These are phyloP conservation scores for Boletus nobilissimus DNA, from an alignment of 1,284 basidiomycete genomes.

Conservation along the genomic window DNA sequence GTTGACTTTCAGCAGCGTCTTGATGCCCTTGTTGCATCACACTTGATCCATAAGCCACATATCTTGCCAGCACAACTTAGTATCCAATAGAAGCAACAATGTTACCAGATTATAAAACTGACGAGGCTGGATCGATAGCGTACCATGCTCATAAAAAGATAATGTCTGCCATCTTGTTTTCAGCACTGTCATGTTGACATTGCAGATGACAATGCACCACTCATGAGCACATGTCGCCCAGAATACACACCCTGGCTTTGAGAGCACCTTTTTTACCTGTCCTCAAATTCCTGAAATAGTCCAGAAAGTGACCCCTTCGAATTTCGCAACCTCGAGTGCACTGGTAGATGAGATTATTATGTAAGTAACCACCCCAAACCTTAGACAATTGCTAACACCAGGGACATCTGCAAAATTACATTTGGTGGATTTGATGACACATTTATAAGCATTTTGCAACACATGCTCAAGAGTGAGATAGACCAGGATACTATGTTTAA, in stretches of 20 bases:
- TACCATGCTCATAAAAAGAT: constrained; percentile 98
- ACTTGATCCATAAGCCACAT: constrained; percentile 98
- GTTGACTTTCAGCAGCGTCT: constrained; percentile 86
- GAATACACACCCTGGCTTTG: constrained; percentile 95
- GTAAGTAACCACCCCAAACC: too few species aligned
- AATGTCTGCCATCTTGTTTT: constrained; percentile 69
- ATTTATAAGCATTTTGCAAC: too few species aligned
- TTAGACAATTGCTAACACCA: too few species aligned
- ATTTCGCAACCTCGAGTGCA: constrained; percentile 95
- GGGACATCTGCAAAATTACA: too few species aligned
- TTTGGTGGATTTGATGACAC: too few species aligned
- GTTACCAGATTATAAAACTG: constrained; percentile 98
- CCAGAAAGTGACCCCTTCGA: constrained; percentile 95
- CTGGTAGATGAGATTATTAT: too few species aligned
- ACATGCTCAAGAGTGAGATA: too few species aligned
- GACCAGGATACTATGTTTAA: too few species aligned
- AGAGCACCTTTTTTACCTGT: constrained; percentile 94
- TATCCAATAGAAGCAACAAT: constrained; percentile 85
- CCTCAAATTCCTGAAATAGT: constrained; percentile 97
- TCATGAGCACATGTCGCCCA: constrained; percentile 97
- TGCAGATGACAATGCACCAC: constrained; percentile 67
- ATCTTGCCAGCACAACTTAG: constrained; percentile 83
- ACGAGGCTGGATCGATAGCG: constrained; percentile 90
- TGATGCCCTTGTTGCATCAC: constrained; percentile 83
- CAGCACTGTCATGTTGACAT: constrained; percentile 5